phyloP scores from a whole-genome alignment of 2,329 filamentous ascomycete species.

The Ascochyta viciae-villosae region DNA sequence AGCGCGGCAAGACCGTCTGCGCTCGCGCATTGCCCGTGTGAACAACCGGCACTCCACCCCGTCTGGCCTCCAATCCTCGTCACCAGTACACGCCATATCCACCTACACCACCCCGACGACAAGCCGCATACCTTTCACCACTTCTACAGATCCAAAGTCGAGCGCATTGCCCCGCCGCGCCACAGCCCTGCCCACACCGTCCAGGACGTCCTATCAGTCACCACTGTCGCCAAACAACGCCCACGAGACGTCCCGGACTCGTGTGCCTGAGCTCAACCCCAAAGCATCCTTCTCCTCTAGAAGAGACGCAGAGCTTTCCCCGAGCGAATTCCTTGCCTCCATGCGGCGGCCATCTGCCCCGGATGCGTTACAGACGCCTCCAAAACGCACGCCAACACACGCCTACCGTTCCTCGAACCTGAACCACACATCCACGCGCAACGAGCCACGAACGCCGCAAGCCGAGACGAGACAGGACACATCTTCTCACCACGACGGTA shows the following conservation, averaged over 20 bases:
- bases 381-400: slow-evolving; percentile 34
- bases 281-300: slow-evolving; percentile 38
- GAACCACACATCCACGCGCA: slow-evolving; percentile 43
- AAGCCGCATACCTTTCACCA: slow-evolving; percentile 35
- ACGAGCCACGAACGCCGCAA: slow-evolving; percentile 35
- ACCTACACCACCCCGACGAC: slow-evolving; percentile 35
- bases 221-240: slow-evolving; percentile 36
- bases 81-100: slow-evolving; percentile 31
- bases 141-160: slow-evolving; percentile 33
- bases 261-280: slow-evolving; percentile 37
- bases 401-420: slow-evolving; percentile 47
- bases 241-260: slow-evolving; percentile 33
- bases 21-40: slow-evolving; percentile 49
- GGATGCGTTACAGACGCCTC: slow-evolving; percentile 42
- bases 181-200: slow-evolving; percentile 41
- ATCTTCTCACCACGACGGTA: slow-evolving; percentile 52
- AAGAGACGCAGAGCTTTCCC: slow-evolving; percentile 40
- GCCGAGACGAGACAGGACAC: slow-evolving; percentile 37
- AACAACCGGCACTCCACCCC: slow-evolving; percentile 47
- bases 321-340: slow-evolving; percentile 45
- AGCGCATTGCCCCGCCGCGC: slow-evolving; percentile 37
- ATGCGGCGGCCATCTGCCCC: slow-evolving; percentile 44
- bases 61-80: slow-evolving; percentile 36
- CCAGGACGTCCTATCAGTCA: slow-evolving; percentile 35
- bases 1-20: slow-evolving; percentile 33